Evolutionary conservation across 768 basidiomycete species (phyloP), one percentile per base, ranked within the genome.

Genomic region (Boletus rex-veris): DNA sequence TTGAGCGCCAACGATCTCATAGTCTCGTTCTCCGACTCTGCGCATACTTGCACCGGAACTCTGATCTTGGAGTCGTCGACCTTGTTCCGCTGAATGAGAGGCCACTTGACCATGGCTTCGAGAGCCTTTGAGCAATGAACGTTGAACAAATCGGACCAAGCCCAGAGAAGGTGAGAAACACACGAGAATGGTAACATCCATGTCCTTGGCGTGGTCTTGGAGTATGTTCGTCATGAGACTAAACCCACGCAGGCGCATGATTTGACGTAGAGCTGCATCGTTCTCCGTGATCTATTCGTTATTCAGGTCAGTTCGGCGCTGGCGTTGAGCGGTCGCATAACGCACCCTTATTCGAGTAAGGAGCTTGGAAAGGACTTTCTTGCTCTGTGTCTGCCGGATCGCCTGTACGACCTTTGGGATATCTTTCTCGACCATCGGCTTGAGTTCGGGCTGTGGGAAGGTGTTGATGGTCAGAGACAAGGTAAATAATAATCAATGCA

Each of bases 231-330:
- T 86, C 92, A 98, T 95, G 15, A 94, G 74, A 71, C 87, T 90
- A 68, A 95, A 90, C 3, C 95, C 95, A 65, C 97, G 92, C 64
- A 98, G 75, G 5, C 93, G 87, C 83, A 97, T 88, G 45, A 98
- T 78, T 67, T 92, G 85, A 30, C 91, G 79, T 24, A 93, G 75
- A 12, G 92, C 84, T 0, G 82, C 76, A 41, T 82, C 79, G 56
- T 96, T 92, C 37, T 88, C 84, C 3, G 96, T 96, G 53, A 96
- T 85, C 94, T 96, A 58, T 31, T 33, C 31, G 31, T 41, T 3
- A 41, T 26, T 24, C 28, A 11, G 44, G 36, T 59, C n/a, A 59
- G 33, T 18, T 14, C 24, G 24, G 7, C 18, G 12, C 6, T 15
- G 28, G 10, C 24, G 16, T 21, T 5, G 52, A 12, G 30, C 26